A percentile compares a stretch with the other conserved stretches of the same genome.
Evolutionary conservation across 805 yeast species (phyloP).

Genomic region (Nakazawaea laoshanensis): DNA sequence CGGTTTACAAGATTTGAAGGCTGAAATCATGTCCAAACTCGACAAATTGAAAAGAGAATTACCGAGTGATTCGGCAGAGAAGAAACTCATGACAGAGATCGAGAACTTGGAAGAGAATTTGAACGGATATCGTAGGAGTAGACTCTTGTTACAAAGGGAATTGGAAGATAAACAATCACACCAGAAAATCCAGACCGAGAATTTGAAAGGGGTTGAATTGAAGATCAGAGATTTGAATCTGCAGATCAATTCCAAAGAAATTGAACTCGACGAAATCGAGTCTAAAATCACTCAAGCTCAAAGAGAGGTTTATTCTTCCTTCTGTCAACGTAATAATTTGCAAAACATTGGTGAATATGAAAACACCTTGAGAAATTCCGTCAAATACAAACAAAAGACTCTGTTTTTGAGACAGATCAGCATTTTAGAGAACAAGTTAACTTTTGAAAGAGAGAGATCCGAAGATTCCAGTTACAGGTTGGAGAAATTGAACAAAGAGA

Average conservation of each 20-base stretch:
- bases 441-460: conserved; percentile 56
- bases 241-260: conserved; percentile 12
- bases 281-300: conserved; percentile 26
- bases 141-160: conserved; percentile 17
- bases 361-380: conserved; percentile 52
- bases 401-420: conserved; percentile 54
- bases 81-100: conserved; percentile 48
- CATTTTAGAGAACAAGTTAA: conserved; percentile 49
- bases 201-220: conserved; percentile 11
- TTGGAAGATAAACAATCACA: conserved; percentile 33
- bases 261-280: conserved; percentile 11
- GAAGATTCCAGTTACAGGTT: conserved; percentile 42
- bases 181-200: conserved; percentile 36
- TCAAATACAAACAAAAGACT: conserved; percentile 51
- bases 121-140: conserved; percentile 19
- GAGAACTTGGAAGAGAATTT: conserved; percentile 30
- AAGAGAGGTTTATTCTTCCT: conserved; percentile 35
- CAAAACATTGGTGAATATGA: conserved; percentile 59
- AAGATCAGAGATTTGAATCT: conserved; percentile 14
- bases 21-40: conserved; percentile 37
- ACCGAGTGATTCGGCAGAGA: conserved; percentile 49
- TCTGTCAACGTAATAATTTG: conserved; percentile 50
- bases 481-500: conserved; percentile 30
- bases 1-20: conserved; percentile 40
- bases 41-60: conserved; percentile 32